Conservation (phyloP, 352 stramenopile genomes). For the Globisporangium paroecandrum region DNA sequence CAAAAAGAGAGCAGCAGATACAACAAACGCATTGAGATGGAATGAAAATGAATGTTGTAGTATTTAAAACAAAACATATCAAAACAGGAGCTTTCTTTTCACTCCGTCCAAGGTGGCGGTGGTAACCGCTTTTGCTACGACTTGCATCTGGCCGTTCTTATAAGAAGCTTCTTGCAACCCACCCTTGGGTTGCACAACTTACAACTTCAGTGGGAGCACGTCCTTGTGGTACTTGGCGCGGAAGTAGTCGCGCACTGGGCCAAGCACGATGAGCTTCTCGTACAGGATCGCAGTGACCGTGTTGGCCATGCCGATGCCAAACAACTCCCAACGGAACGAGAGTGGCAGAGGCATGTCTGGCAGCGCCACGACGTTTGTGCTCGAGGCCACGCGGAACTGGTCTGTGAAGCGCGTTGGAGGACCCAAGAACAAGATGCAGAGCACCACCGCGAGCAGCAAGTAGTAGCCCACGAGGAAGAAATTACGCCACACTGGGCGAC, state of each 20-base stretch:
- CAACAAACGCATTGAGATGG: background rate
- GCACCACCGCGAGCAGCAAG: conserved; percentile 45
- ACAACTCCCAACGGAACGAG: conserved; percentile 60
- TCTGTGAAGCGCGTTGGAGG: conserved; percentile 55
- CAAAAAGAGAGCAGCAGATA: background rate
- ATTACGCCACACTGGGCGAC: conserved; percentile 58
- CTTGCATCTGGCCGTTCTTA: conserved; percentile 14
- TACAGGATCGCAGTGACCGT: conserved; percentile 48
- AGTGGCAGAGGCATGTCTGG: conserved; percentile 64
- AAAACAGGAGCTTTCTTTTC: background rate
- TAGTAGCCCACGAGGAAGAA: conserved; percentile 66
- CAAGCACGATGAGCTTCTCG: conserved; percentile 64
- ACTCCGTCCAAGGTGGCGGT: background rate
- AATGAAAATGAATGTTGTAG: conserved; percentile 7
- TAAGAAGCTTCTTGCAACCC: background rate
- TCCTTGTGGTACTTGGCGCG: conserved; percentile 66
- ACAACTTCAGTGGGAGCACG: conserved; percentile 57
- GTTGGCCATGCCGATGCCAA: conserved; percentile 58
- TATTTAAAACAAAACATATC: conserved; percentile 12
- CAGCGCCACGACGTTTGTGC: conserved; percentile 66
- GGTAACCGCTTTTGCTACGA: conserved; percentile 6
- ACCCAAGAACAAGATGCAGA: conserved; percentile 53
- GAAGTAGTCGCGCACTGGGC: conserved; percentile 62
- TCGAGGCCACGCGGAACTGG: conserved; percentile 70
- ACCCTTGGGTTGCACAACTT: conserved; percentile 16